Percentiles rank a stretch among this genome's conserved stretches.
These are phyloP conservation scores for Ophiocordyceps camponoti-leonardi DNA, from an alignment of 2,329 filamentous ascomycete genomes.

Conservation along the genomic window DNA sequence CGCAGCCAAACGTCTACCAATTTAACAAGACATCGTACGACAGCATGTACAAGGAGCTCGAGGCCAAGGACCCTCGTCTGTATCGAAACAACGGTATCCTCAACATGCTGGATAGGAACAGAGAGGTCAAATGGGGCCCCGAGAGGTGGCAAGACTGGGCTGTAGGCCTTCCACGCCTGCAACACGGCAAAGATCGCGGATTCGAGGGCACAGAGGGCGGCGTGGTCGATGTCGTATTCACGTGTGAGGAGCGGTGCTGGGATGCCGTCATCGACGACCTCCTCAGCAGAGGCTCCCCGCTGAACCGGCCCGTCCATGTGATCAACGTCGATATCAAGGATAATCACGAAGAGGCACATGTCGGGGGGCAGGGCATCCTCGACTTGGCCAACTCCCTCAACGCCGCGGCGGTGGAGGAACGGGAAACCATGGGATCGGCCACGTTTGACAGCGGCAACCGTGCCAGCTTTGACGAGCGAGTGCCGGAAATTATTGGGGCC, in stretches of 20 bases:
- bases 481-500: conserved; percentile 75
- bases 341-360: conserved; percentile 88
- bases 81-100: conserved; percentile 87
- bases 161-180: conserved; percentile 64
- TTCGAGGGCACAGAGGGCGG: conserved; percentile 71
- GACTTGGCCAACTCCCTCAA: conserved; percentile 81
- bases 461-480: conserved; percentile 73
- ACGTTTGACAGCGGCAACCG: conserved; percentile 57
- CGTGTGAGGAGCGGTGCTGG: conserved; percentile 96
- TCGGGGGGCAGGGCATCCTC: conserved; percentile 81
- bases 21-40: conserved; percentile 97
- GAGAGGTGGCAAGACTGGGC: conserved; percentile 98
- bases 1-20: conserved; percentile 89
- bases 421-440: conserved; percentile 42
- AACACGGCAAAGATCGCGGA: conserved; percentile 61
- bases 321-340: conserved; percentile 98
- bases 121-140: conserved; percentile 82
- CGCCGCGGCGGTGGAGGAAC: conserved; percentile 59
- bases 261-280: conserved; percentile 93
- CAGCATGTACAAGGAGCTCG: conserved; percentile 83
- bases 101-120: conserved; percentile 89
- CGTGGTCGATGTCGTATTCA: conserved; percentile 85
- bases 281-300: conserved; percentile 62
- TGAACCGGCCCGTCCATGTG: conserved; percentile 90
- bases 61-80: conserved; percentile 66